These are phyloP conservation scores for Ichthyophthirius multifiliis DNA, from an alignment of 169 alveolate species.

Conservation along the genomic window DNA sequence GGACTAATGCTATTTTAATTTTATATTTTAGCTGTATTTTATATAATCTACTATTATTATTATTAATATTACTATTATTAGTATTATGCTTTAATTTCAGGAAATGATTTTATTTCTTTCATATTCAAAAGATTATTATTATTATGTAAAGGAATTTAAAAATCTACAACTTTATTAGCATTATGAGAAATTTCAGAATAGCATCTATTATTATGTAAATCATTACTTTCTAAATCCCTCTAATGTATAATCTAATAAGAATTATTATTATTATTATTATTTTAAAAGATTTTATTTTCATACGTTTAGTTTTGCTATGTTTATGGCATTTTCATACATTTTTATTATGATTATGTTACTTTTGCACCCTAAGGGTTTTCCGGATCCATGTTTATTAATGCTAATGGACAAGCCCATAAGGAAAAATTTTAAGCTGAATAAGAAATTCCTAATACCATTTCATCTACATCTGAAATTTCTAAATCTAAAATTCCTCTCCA, in stretches of 20 bases:
- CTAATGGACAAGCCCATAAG: slow-evolving; percentile 18
- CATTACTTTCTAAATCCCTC: too few species aligned
- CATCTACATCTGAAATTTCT: not conserved
- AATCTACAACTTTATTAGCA: too few species aligned
- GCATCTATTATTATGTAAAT: too few species aligned
- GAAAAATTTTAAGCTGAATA: not conserved
- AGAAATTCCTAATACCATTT: slow-evolving; percentile 16
- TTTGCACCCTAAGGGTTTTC: too few species aligned
- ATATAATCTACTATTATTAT: not conserved
- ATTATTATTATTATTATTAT: too few species aligned
- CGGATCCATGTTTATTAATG: slow-evolving; percentile 7
- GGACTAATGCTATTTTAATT: not conserved
- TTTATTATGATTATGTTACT: too few species aligned
- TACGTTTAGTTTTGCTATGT: too few species aligned
- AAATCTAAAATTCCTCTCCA: slow-evolving; percentile 52
- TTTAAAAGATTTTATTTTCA: too few species aligned
- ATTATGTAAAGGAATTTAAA: not conserved
- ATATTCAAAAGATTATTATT: not conserved
- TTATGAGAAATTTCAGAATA: too few species aligned
- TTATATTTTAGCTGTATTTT: not conserved
- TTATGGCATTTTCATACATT: too few species aligned
- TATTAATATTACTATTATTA: not conserved
- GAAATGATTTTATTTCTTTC: not conserved
- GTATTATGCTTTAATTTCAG: not conserved
- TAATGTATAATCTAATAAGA: too few species aligned